Evolutionary conservation across 2,329 filamentous ascomycete species (phyloP).

Genomic region (Cladosporium sp.): DNA sequence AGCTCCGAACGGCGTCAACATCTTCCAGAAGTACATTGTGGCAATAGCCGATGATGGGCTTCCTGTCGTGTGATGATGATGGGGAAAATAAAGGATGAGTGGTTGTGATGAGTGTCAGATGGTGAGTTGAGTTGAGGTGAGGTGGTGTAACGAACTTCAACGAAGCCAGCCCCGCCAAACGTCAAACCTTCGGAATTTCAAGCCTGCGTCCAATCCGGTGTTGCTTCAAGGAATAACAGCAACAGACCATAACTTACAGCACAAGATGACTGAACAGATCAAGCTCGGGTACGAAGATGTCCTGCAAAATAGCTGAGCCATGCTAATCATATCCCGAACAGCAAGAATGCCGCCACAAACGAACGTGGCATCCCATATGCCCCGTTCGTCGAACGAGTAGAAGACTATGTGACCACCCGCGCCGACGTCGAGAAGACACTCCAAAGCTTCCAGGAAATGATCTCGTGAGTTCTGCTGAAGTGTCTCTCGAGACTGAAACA

Average conservation of each 20-base stretch:
- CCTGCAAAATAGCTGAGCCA: constrained; percentile 9
- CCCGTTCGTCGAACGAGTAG: constrained; percentile 84
- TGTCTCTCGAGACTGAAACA: no score
- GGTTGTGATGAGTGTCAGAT: not conserved
- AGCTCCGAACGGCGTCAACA: no score
- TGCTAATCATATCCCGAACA: constrained; percentile 17
- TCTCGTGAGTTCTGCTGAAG: constrained; percentile 61
- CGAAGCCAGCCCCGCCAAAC: constrained; percentile 5
- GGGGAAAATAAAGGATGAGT: not conserved
- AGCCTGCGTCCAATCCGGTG: constrained; percentile 5
- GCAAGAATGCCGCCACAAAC: constrained; percentile 63
- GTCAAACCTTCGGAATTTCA: constrained; percentile 15
- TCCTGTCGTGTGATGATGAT: not conserved
- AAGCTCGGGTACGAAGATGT: constrained; percentile 6
- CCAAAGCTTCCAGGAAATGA: constrained; percentile 89
- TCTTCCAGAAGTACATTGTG: not conserved
- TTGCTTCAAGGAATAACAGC: not conserved
- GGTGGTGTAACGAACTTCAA: not conserved
- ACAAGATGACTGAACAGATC: constrained; percentile 12
- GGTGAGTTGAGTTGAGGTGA: not conserved
- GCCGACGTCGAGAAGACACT: constrained; percentile 79
- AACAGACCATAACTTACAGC: not conserved
- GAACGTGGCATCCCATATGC: constrained; percentile 80
- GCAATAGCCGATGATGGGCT: not conserved
- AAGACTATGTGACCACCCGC: constrained; percentile 80